Percentiles rank a stretch among this genome's conserved stretches.
These are phyloP conservation scores for Tulasnella sp. DNA, from an alignment of 768 basidiomycete genomes.

Conservation along the genomic window DNA sequence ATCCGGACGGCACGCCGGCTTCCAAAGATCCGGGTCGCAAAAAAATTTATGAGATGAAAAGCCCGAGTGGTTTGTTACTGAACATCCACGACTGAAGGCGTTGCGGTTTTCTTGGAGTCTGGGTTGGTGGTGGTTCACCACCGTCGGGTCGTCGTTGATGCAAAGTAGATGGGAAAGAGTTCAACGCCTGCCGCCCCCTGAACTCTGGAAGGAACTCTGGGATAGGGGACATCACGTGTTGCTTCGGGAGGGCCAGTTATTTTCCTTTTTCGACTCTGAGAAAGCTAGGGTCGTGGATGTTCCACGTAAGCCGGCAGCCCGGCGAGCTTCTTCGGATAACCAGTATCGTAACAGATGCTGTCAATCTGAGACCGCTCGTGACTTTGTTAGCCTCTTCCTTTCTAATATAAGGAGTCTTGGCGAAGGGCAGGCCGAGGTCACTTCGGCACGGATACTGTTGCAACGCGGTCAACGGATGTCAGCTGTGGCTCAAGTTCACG, in stretches of 20 bases:
- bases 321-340: neutral
- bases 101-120: neutral
- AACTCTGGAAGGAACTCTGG: neutral
- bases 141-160: too few relatives aligned
- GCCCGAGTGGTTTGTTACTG: neutral
- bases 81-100: neutral
- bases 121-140: neutral
- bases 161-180: neutral
- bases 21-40: neutral
- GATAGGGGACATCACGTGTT: neutral
- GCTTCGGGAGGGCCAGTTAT: neutral
- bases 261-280: neutral
- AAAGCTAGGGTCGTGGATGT: neutral
- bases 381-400: neutral
- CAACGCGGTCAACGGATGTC: too few relatives aligned
- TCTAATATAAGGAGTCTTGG: neutral
- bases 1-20: neutral
- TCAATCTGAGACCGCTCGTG: neutral
- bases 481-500: neutral
- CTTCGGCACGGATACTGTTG: neutral
- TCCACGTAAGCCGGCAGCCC: neutral
- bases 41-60: neutral
- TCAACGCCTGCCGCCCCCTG: neutral
- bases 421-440: neutral
- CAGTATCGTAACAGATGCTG: neutral